Conservation (phyloP, 129 eudicot genomes). For the Saposhnikovia divaricata region DNA sequence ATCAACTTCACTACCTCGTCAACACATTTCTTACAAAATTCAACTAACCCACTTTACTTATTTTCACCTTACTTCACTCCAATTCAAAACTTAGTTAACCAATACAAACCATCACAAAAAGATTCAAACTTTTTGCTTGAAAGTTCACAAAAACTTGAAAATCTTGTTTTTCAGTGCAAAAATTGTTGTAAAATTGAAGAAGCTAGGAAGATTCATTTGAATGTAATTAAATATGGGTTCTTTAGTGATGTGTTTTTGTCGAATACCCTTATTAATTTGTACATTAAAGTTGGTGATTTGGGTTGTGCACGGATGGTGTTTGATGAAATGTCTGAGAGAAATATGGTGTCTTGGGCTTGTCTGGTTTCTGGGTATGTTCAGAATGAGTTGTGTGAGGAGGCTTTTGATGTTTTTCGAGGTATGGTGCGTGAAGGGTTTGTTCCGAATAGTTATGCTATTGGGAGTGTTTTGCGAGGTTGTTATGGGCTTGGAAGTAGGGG, state of each 20-base stretch:
- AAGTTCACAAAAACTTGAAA: slow-evolving; percentile 18
- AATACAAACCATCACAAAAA: not conserved
- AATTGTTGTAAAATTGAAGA: slow-evolving; percentile 30
- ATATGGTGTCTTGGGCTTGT: slow-evolving; percentile 79
- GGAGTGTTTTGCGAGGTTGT: slow-evolving; percentile 79
- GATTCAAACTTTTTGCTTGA: slow-evolving; percentile 5
- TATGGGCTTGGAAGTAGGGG: slow-evolving; percentile 43
- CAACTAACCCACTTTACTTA: not conserved
- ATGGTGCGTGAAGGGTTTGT: slow-evolving; percentile 47
- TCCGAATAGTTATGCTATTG: slow-evolving; percentile 61
- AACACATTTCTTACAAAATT: not conserved
- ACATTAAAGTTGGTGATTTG: slow-evolving; percentile 42
- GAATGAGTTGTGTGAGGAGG: slow-evolving; percentile 41
- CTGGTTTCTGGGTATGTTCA: slow-evolving; percentile 73
- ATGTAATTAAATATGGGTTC: slow-evolving; percentile 53
- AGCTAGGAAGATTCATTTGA: slow-evolving; percentile 50
- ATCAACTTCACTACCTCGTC: not conserved
- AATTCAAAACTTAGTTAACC: slow-evolving; percentile 10
- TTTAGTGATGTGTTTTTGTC: slow-evolving; percentile 47
- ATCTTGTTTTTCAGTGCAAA: slow-evolving; percentile 22
- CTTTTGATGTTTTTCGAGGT: slow-evolving; percentile 40
- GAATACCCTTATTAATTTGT: slow-evolving; percentile 58
- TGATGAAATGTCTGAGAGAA: slow-evolving; percentile 69
- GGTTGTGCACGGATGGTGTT: slow-evolving; percentile 54
- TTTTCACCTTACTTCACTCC: slow-evolving; percentile 16